Evolutionary conservation across 2,329 filamentous ascomycete genomes (phyloP).

Genomic region (Hymenoscyphus fructigenus): DNA sequence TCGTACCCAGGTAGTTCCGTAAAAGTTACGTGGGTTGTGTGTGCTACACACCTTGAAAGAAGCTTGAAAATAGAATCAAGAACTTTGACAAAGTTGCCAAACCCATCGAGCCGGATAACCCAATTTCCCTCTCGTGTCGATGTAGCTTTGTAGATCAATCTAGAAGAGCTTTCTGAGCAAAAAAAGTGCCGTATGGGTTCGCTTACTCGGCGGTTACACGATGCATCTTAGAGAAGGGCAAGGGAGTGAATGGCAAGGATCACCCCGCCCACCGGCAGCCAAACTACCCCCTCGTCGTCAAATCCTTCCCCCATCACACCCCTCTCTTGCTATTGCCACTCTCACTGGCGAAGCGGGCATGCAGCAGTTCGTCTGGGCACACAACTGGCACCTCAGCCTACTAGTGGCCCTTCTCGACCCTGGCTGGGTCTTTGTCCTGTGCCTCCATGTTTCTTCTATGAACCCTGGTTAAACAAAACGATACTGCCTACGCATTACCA

Average conservation of each 20-base stretch:
- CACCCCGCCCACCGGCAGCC: neutral
- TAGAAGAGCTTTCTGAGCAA: neutral
- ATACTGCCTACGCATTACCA: neutral
- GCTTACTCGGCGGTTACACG: conserved; percentile 15
- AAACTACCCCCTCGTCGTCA: neutral
- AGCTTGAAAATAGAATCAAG: neutral
- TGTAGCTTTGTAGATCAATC: neutral
- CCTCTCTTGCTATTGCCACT: conserved; percentile 9
- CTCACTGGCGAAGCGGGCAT: neutral
- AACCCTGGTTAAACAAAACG: neutral
- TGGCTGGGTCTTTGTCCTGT: neutral
- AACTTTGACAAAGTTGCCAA: neutral
- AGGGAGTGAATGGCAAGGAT: neutral
- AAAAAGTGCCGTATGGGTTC: conserved; percentile 11
- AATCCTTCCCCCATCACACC: conserved; percentile 10
- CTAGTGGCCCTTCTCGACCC: conserved; percentile 3
- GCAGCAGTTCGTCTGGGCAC: neutral
- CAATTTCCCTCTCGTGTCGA: neutral
- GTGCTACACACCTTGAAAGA: neutral
- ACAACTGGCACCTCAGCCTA: conserved; percentile 15
- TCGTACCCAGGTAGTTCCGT: neutral
- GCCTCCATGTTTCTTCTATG: neutral
- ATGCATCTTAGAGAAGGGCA: conserved; percentile 9
- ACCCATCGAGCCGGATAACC: neutral
- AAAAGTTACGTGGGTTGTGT: neutral